Conservation (phyloP, 805 yeast species). For the Candida golubevii region DNA sequence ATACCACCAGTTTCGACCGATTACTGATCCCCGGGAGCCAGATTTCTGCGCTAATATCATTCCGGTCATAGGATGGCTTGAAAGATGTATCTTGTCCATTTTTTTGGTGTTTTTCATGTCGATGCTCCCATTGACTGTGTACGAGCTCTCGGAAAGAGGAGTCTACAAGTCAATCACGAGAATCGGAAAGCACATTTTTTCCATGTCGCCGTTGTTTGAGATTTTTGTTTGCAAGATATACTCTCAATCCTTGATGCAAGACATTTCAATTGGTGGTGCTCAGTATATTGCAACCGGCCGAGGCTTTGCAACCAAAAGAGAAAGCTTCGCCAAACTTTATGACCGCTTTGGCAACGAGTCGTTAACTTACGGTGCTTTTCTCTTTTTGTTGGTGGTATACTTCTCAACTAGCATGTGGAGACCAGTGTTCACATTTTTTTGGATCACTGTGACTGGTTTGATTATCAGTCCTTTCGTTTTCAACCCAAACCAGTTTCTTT, state of each 20-base stretch:
- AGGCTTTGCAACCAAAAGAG: conserved; percentile 80
- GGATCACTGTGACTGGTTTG: conserved; percentile 87
- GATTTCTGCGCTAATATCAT: conserved; percentile 68
- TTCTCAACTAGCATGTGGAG: conserved; percentile 71
- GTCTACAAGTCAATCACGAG: conserved; percentile 69
- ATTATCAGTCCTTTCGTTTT: conserved; percentile 89
- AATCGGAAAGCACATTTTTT: conserved; percentile 61
- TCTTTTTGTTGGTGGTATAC: conserved; percentile 11
- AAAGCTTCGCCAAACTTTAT: conserved; percentile 68
- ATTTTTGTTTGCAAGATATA: conserved; percentile 79
- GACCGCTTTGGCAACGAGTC: conserved; percentile 79
- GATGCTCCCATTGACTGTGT: conserved; percentile 71
- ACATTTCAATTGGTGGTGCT: conserved; percentile 80
- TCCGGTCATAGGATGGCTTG: conserved; percentile 77
- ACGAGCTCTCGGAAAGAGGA: conserved; percentile 80
- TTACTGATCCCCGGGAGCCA: conserved; percentile 63
- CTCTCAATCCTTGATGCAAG: conserved; percentile 65
- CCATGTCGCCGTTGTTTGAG: conserved; percentile 77
- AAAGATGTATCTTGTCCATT: conserved; percentile 76
- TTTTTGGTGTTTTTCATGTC: conserved; percentile 80
- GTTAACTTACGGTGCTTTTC: conserved; percentile 58
- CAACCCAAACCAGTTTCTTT: conserved; percentile 97
- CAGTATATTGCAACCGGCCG: conserved; percentile 83
- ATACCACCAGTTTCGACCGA: conserved; percentile 60
- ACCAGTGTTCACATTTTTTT: conserved; percentile 92